Conservation (phyloP, 352 stramenopile species). For the Globisporangium ultimum region DNA sequence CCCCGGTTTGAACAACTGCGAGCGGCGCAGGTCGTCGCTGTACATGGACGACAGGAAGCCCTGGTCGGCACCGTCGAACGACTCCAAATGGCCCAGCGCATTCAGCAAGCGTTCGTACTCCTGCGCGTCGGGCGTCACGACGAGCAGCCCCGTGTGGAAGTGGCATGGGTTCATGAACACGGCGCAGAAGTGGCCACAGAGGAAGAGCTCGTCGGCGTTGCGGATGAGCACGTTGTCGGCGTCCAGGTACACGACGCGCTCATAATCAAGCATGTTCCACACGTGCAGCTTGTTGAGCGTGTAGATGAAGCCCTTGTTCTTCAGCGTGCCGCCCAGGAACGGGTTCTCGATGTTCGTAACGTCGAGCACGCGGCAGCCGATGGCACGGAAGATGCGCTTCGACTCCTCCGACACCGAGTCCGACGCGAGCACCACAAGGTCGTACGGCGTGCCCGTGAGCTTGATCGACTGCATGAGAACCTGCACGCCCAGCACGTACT, state of each 20-base stretch:
- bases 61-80: constrained; percentile 81
- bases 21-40: constrained; percentile 65
- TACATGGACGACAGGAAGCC: constrained; percentile 88
- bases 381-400: constrained; percentile 73
- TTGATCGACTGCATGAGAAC: constrained; percentile 87
- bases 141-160: constrained; percentile 85
- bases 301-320: constrained; percentile 89
- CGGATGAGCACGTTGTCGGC: constrained; percentile 89
- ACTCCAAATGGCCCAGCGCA: constrained; percentile 58
- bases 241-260: constrained; percentile 89
- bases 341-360: constrained; percentile 88
- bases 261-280: constrained; percentile 89
- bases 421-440: constrained; percentile 83
- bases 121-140: constrained; percentile 67
- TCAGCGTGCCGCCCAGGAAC: constrained; percentile 67
- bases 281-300: constrained; percentile 90
- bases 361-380: constrained; percentile 81
- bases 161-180: constrained; percentile 91
- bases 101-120: constrained; percentile 75
- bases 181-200: constrained; percentile 83
- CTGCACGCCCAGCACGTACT: constrained; percentile 84
- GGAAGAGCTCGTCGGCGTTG: constrained; percentile 87
- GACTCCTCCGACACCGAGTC: constrained; percentile 78
- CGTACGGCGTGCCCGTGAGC: constrained; percentile 73
- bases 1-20: constrained; percentile 69